Evolutionary conservation across 2,329 filamentous ascomycete genomes (phyloP).

Genomic region (Aspergillus tamarii): DNA sequence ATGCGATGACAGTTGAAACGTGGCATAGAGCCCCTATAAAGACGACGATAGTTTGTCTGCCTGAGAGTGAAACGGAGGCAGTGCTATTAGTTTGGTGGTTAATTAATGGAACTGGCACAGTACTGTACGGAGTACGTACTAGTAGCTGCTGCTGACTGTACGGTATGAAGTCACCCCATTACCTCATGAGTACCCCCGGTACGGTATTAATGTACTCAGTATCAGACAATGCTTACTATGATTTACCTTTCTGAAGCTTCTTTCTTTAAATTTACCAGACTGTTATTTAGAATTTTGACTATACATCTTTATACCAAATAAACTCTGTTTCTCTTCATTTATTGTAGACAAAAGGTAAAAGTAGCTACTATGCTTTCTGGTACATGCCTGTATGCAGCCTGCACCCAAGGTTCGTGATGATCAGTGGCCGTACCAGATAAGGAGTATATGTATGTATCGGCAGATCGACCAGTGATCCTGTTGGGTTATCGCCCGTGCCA

Average conservation of each 20-base stretch:
- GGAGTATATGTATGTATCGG: constrained; percentile 5
- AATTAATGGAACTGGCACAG: neutral
- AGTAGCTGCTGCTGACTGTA: neutral
- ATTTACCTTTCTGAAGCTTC: neutral
- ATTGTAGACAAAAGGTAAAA: neutral
- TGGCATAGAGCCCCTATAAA: neutral
- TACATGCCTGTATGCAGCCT: neutral
- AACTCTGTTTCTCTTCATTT: neutral
- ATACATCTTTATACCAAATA: neutral
- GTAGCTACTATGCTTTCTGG: neutral
- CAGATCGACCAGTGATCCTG: constrained; percentile 4
- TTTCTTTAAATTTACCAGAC: neutral
- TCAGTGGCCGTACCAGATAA: neutral
- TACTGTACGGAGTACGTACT: too few species aligned
- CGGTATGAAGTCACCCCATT: neutral
- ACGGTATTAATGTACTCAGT: neutral
- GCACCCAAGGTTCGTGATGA: neutral
- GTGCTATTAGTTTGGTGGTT: neutral
- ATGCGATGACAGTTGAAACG: neutral
- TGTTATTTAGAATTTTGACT: neutral
- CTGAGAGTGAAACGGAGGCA: neutral
- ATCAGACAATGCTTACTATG: neutral
- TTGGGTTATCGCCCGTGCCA: neutral
- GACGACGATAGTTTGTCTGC: neutral
- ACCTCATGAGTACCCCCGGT: neutral